phyloP scores from a whole-genome alignment of 306 rosid genomes.

The Cicer cuneatum region DNA sequence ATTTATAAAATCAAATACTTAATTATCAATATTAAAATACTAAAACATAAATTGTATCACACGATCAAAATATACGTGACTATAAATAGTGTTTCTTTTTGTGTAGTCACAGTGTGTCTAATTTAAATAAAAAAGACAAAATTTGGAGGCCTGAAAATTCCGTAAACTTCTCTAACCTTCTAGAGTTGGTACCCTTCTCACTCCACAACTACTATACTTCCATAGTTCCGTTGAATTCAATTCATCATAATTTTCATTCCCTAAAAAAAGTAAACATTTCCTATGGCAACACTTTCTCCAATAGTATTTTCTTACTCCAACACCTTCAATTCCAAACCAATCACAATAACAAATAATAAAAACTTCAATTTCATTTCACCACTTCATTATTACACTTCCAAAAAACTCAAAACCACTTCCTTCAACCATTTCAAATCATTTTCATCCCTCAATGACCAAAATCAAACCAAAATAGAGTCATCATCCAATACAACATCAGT shows the following conservation, averaged over 20 bases:
- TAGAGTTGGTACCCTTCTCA: neutral
- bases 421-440: neutral
- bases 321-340: neutral
- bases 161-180: constrained; percentile 23
- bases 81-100: no score
- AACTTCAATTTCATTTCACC: neutral
- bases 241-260: neutral
- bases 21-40: no score
- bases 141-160: neutral
- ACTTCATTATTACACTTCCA: neutral
- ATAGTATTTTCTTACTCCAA: neutral
- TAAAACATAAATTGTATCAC: no score
- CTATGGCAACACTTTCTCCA: constrained; percentile 25
- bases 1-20: no score
- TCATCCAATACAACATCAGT: constrained; percentile 48
- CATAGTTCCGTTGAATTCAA: neutral
- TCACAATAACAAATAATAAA: neutral
- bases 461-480: neutral
- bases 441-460: constrained; percentile 7
- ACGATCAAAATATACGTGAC: no score
- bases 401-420: constrained; percentile 29
- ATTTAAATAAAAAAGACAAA: neutral
- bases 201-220: neutral
- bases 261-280: neutral
- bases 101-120: no score